A percentile compares a stretch with the other conserved stretches of the same genome.
phyloP scores from a whole-genome alignment of 140 eudicot genomes.

The Bidens hawaiensis region DNA sequence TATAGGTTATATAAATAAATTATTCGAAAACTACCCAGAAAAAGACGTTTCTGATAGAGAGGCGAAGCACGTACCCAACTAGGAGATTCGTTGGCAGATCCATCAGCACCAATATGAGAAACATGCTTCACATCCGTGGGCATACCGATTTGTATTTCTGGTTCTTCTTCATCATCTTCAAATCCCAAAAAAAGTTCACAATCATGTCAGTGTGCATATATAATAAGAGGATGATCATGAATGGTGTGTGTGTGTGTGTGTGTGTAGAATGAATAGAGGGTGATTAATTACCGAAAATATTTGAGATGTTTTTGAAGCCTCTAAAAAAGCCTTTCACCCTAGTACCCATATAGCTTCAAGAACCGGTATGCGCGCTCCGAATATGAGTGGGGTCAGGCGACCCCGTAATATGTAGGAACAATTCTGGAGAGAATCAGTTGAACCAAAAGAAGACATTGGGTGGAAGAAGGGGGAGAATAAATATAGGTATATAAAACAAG shows the following conservation, averaged over 20 bases:
- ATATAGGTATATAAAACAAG: constrained; percentile 6
- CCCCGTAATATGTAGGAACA: constrained; percentile 30
- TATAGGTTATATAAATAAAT: too few species aligned
- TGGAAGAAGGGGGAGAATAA: constrained; percentile 8
- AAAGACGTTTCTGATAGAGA: too few species aligned
- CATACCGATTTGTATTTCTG: constrained; percentile 43
- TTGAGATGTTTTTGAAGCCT: constrained; percentile 47
- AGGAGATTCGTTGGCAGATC: constrained; percentile 30
- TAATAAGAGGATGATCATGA: not conserved
- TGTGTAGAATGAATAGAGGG: not conserved
- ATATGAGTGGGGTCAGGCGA: constrained; percentile 31
- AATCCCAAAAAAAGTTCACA: not conserved
- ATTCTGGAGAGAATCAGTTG: constrained; percentile 14
- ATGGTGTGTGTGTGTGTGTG: too few species aligned
- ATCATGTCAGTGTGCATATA: not conserved
- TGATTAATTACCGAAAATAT: constrained; percentile 27
- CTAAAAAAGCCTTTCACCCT: constrained; percentile 53
- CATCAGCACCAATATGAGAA: constrained; percentile 44
- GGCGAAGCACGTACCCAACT: constrained; percentile 27
- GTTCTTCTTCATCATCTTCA: constrained; percentile 22
- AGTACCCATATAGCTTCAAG: constrained; percentile 31
- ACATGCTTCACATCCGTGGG: constrained; percentile 49
- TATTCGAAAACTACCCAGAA: too few species aligned
- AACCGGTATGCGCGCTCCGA: constrained; percentile 22
- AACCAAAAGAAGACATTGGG: constrained; percentile 26